A percentile compares a stretch with the other conserved stretches of the same genome.
Evolutionary conservation across 768 basidiomycete species (phyloP).

Genomic region (Myochromella boudieri): DNA sequence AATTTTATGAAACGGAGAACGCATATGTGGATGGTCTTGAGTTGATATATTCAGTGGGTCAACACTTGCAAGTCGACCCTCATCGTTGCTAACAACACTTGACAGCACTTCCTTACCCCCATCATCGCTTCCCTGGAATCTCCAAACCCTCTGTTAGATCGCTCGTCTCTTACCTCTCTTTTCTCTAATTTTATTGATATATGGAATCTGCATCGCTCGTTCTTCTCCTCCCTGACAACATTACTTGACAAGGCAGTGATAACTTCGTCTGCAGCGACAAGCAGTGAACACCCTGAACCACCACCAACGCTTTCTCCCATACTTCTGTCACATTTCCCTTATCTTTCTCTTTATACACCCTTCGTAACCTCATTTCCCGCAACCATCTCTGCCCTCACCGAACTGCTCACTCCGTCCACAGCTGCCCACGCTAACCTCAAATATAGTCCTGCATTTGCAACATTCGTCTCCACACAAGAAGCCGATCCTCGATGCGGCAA

Average conservation of each 20-base stretch:
- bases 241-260: slow-evolving; percentile 33
- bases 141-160: slow-evolving; percentile 64
- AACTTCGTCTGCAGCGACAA: slow-evolving; percentile 7
- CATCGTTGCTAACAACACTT: slow-evolving; percentile 5
- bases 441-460: slow-evolving; percentile 55
- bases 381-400: slow-evolving; percentile 56
- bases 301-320: slow-evolving; percentile 48
- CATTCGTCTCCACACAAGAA: slow-evolving; percentile 67
- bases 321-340: slow-evolving; percentile 82
- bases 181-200: slow-evolving; percentile 93
- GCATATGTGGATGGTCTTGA: slow-evolving; percentile 82
- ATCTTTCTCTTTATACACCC: slow-evolving; percentile 83
- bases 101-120: slow-evolving; percentile 79
- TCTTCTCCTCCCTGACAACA: slow-evolving; percentile 59
- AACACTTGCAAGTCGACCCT: background rate
- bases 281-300: slow-evolving; percentile 32
- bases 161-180: slow-evolving; percentile 65
- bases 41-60: slow-evolving; percentile 73
- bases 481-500: slow-evolving; percentile 68
- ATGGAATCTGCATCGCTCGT: slow-evolving; percentile 82
- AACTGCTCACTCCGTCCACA: slow-evolving; percentile 47
- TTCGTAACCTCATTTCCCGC: slow-evolving; percentile 80
- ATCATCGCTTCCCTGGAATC: slow-evolving; percentile 76
- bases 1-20: slow-evolving; percentile 81
- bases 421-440: slow-evolving; percentile 34